phyloP scores from a whole-genome alignment of 2,329 filamentous ascomycete genomes.

The Fusarium dimerum region DNA sequence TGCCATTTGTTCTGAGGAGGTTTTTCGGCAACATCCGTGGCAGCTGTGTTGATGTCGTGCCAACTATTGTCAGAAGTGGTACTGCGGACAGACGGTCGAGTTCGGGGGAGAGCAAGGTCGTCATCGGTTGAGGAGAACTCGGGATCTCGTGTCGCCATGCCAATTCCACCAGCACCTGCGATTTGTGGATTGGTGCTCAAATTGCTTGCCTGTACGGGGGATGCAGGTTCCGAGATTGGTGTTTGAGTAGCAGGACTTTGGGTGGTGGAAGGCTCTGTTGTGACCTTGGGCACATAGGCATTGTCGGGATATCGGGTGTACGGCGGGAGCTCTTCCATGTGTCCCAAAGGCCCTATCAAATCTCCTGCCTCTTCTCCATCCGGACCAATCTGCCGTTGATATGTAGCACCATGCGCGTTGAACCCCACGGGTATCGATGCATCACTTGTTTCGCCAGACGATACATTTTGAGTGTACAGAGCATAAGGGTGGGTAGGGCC shows the following conservation, averaged over 20 bases:
- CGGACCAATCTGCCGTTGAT: conserved; percentile 72
- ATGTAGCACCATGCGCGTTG: conserved; percentile 64
- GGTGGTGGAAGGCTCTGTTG: conserved; percentile 9
- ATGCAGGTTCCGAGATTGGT: conserved; percentile 7
- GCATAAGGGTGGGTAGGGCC: conserved; percentile 82
- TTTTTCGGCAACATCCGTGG: conserved; percentile 50
- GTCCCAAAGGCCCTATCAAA: conserved; percentile 83
- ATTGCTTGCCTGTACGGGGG: too few species aligned
- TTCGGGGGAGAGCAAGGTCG: conserved; percentile 52
- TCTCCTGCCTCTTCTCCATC: conserved; percentile 86
- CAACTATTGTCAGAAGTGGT: conserved; percentile 49
- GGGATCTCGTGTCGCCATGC: conserved; percentile 61
- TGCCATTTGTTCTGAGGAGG: conserved; percentile 52
- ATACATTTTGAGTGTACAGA: conserved; percentile 81
- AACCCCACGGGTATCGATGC: conserved; percentile 71
- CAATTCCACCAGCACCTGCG: conserved; percentile 62
- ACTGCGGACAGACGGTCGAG: conserved; percentile 54
- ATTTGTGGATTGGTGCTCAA: conserved; percentile 30
- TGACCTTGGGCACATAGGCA: conserved; percentile 43
- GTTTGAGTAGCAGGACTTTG: conserved; percentile 2
- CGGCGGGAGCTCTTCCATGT: conserved; percentile 87
- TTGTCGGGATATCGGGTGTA: conserved; percentile 89
- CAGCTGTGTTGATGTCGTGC: conserved; percentile 56
- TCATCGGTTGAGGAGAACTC: conserved; percentile 60
- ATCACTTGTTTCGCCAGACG: conserved; percentile 46